Evolutionary conservation across 2,329 filamentous ascomycete species (phyloP).

Genomic region (Fusarium sp.): DNA sequence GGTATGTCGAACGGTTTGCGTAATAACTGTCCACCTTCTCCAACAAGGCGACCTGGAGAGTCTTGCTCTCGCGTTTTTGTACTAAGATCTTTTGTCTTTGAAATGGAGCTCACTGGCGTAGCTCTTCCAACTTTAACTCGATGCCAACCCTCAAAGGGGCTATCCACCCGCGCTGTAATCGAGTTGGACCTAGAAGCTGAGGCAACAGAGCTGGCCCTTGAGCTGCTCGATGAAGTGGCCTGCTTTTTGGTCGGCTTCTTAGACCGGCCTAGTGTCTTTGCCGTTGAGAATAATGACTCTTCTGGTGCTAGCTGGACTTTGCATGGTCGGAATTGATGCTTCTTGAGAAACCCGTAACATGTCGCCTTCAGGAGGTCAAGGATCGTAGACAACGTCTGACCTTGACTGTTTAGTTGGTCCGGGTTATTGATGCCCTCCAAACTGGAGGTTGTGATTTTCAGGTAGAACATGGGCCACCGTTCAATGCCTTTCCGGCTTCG

Average conservation of each 20-base stretch:
- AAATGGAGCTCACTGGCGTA: slow-evolving; percentile 3
- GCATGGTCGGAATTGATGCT: slow-evolving; percentile 74
- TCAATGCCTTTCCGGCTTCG: slow-evolving; percentile 72
- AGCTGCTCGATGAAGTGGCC: slow-evolving; percentile 14
- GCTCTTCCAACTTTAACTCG: slow-evolving; percentile 49
- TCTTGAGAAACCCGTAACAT: slow-evolving; percentile 78
- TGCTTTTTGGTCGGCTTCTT: slow-evolving; percentile 30
- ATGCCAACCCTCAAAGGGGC: slow-evolving; percentile 53
- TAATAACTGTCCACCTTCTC: slow-evolving; percentile 54
- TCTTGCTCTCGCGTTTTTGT: slow-evolving; percentile 3
- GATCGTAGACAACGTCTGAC: slow-evolving; percentile 60
- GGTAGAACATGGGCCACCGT: slow-evolving; percentile 87
- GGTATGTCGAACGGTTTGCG: slow-evolving; percentile 59
- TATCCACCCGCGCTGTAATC: slow-evolving; percentile 12
- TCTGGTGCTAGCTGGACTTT: slow-evolving; percentile 41
- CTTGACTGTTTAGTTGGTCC: slow-evolving; percentile 57
- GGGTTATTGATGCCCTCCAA: slow-evolving; percentile 50
- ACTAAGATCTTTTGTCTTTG: neutral
- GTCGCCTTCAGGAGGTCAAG: slow-evolving; percentile 75
- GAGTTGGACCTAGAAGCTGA: slow-evolving; percentile 9
- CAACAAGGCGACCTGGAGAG: slow-evolving; percentile 49
- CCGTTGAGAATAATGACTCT: slow-evolving; percentile 42
- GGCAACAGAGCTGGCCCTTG: slow-evolving; percentile 24
- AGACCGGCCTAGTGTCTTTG: slow-evolving; percentile 30
- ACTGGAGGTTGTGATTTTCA: slow-evolving; percentile 67